Evolutionary conservation across 1,139 yeast genomes (phyloP).

Genomic region (Meyerozyma sp.): DNA sequence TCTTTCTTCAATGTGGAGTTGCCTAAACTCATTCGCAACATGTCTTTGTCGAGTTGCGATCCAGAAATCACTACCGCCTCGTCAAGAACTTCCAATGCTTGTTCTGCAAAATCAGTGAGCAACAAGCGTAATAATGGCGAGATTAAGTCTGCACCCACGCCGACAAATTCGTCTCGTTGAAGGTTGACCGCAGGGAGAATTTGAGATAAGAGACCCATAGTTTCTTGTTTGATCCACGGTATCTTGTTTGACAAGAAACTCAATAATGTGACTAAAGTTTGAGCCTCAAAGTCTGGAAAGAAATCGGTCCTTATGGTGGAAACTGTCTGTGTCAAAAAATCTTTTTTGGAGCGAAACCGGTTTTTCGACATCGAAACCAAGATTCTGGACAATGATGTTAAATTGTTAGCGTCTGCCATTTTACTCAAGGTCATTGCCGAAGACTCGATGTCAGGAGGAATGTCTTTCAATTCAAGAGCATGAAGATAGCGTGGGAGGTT

Average conservation of each 20-base stretch:
- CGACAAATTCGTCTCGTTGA: constrained; percentile 72
- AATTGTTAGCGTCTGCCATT: constrained; percentile 56
- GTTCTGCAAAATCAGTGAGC: constrained; percentile 82
- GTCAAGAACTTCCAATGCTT: constrained; percentile 85
- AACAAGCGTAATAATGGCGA: constrained; percentile 82
- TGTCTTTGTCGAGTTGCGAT: constrained; percentile 84
- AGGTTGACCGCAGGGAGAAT: constrained; percentile 76
- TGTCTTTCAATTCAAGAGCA: constrained; percentile 57
- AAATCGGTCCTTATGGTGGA: constrained; percentile 61
- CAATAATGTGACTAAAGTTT: constrained; percentile 64
- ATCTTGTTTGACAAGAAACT: constrained; percentile 75
- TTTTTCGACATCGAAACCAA: constrained; percentile 71
- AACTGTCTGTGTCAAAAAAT: constrained; percentile 77
- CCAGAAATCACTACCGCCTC: constrained; percentile 85
- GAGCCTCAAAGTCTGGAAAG: constrained; percentile 74
- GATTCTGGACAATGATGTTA: constrained; percentile 64
- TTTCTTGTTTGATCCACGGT: constrained; percentile 75
- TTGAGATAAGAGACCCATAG: constrained; percentile 68
- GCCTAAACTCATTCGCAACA: constrained; percentile 86
- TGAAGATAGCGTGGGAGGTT: constrained; percentile 82
- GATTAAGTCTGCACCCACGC: constrained; percentile 91
- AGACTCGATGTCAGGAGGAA: constrained; percentile 47
- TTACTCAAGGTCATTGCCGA: constrained; percentile 55
- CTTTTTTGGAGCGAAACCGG: constrained; percentile 82
- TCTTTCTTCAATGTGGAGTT: constrained; percentile 73